These are phyloP conservation scores for Coniella vitis DNA, from an alignment of 2,329 filamentous ascomycete species.

Conservation along the genomic window DNA sequence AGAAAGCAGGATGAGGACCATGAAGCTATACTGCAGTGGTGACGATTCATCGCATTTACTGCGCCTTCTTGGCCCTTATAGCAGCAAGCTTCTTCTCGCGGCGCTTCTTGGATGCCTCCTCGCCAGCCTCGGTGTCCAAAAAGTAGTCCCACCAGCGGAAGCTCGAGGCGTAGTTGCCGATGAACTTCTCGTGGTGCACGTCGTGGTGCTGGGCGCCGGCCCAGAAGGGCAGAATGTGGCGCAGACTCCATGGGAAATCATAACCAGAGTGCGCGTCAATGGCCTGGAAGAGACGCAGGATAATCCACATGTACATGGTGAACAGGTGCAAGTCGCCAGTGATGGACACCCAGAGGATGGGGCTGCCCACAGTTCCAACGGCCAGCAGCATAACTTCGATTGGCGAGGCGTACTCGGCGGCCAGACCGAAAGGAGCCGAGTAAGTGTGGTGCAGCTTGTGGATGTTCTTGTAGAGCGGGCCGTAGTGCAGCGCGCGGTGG, in stretches of 20 bases:
- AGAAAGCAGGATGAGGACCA: neutral
- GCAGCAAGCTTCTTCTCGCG: slow-evolving; percentile 68
- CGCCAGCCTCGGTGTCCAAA: slow-evolving; percentile 87
- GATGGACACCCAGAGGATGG: slow-evolving; percentile 75
- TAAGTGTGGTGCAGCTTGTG: slow-evolving; percentile 99
- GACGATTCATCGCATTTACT: slow-evolving; percentile 37
- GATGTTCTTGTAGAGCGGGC: slow-evolving; percentile 88
- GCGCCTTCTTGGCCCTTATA: slow-evolving; percentile 60
- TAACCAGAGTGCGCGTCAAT: slow-evolving; percentile 97
- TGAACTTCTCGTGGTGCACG: slow-evolving; percentile 94
- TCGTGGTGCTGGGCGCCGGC: slow-evolving; percentile 96
- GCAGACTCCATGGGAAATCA: slow-evolving; percentile 95
- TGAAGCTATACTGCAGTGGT: too few relatives aligned
- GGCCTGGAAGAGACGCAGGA: slow-evolving; percentile 88
- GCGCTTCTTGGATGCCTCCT: slow-evolving; percentile 77
- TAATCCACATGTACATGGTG: slow-evolving; percentile 98
- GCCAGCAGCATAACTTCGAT: slow-evolving; percentile 96
- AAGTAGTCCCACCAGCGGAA: slow-evolving; percentile 99
- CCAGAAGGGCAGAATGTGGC: slow-evolving; percentile 96
- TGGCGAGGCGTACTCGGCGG: slow-evolving; percentile 94
- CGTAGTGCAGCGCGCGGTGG: slow-evolving; percentile 89
- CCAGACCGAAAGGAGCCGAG: slow-evolving; percentile 91
- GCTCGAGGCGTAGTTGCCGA: slow-evolving; percentile 95
- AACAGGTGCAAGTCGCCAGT: slow-evolving; percentile 87
- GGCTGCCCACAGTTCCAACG: slow-evolving; percentile 73